These are phyloP conservation scores for Cotoneaster glaucophyllus DNA, from an alignment of 306 rosid species.

Conservation along the genomic window DNA sequence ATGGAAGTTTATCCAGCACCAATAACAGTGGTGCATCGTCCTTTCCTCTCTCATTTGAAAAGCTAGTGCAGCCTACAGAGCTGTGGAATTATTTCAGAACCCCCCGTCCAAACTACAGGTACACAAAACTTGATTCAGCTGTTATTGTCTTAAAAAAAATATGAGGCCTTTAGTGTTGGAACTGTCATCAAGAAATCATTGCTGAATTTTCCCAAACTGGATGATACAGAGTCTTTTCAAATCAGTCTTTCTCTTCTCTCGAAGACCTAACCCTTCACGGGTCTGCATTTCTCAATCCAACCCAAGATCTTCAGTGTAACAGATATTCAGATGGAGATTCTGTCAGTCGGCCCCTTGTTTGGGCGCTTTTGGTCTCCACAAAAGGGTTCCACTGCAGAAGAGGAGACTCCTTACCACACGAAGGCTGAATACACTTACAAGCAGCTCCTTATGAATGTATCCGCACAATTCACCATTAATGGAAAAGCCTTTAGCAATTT, in stretches of 20 bases:
- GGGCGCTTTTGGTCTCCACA: conserved; percentile 46
- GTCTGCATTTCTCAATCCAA: conserved; percentile 42
- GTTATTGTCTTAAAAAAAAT: conserved; percentile 46
- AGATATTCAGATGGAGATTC: conserved; percentile 61
- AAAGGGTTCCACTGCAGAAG: conserved; percentile 36
- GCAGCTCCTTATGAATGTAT: conserved; percentile 83
- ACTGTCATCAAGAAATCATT: conserved; percentile 67
- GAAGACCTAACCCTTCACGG: conserved; percentile 70
- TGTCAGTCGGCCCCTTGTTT: conserved; percentile 69
- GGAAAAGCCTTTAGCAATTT: conserved; percentile 49
- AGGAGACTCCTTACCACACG: conserved; percentile 45
- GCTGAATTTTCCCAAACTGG: conserved; percentile 76
- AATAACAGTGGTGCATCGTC: conserved; percentile 28
- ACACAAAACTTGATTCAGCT: conserved; percentile 47
- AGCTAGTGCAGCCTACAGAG: conserved; percentile 52
- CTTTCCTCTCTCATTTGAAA: conserved; percentile 74
- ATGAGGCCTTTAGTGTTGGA: conserved; percentile 59
- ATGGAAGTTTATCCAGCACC: conserved; percentile 63
- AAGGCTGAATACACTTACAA: conserved; percentile 62
- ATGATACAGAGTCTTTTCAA: conserved; percentile 49
- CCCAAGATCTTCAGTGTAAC: conserved; percentile 26
- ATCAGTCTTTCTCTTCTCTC: conserved; percentile 66
- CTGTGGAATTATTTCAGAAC: conserved; percentile 66
- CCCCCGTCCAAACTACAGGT: conserved; percentile 58
- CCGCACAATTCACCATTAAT: conserved; percentile 58